These are phyloP conservation scores for Furcasterigmium sp. DNA, from an alignment of 2,329 filamentous ascomycete species.

Conservation along the genomic window DNA sequence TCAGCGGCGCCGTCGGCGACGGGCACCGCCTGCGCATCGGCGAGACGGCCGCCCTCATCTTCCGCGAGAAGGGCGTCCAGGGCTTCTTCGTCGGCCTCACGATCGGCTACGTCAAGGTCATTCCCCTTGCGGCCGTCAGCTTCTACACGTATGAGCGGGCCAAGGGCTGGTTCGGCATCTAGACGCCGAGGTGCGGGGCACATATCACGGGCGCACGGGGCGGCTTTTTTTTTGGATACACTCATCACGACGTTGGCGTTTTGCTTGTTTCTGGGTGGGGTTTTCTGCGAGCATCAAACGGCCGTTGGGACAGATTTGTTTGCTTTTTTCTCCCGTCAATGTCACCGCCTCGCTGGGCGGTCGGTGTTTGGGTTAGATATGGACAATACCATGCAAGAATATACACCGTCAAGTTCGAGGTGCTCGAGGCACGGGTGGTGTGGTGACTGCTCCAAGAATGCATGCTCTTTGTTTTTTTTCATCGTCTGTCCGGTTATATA, in stretches of 20 bases:
- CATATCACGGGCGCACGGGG: no score
- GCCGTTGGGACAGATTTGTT: neutral
- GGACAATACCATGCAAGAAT: no score
- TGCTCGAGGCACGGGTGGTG: no score
- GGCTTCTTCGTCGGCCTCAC: conserved; percentile 92
- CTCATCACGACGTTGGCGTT: neutral
- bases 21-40: conserved; percentile 71
- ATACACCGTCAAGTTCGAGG: no score
- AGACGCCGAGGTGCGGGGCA: conserved; percentile 22
- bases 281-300: neutral
- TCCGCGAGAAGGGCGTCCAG: conserved; percentile 65
- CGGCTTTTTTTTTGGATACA: no score
- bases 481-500: no score
- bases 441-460: no score
- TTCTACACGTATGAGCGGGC: conserved; percentile 63
- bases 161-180: conserved; percentile 63
- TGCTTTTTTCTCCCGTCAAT: neutral
- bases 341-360: no score
- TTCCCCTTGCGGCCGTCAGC: conserved; percentile 76
- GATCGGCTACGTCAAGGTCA: conserved; percentile 91
- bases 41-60: conserved; percentile 74
- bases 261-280: no score
- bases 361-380: no score
- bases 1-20: conserved; percentile 89
- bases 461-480: no score